Conservation (phyloP, 1,284 basidiomycete species). For the Heliocybe sulcata region DNA sequence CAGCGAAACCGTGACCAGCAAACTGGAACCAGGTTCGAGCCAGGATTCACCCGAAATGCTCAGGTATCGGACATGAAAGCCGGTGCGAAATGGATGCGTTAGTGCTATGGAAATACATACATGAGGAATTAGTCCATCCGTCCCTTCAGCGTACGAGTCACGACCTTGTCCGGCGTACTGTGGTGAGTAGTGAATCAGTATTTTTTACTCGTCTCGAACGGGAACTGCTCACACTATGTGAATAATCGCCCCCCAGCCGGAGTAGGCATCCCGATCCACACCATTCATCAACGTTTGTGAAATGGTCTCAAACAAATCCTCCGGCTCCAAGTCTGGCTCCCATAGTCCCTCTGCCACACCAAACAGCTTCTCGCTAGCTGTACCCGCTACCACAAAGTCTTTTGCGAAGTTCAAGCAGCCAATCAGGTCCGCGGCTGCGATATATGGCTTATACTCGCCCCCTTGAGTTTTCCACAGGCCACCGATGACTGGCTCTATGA, state of each 20-base stretch:
- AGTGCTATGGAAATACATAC: constrained; percentile 2
- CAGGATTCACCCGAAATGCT: too few species aligned
- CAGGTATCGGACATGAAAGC: background rate
- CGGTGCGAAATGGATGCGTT: background rate
- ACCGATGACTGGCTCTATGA: constrained; percentile 95
- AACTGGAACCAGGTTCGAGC: too few species aligned
- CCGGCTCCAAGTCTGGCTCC: constrained; percentile 95
- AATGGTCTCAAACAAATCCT: constrained; percentile 98
- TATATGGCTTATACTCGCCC: constrained; percentile 83
- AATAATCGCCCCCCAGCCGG: constrained; percentile 95
- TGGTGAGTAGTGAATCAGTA: background rate
- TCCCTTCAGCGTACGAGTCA: constrained; percentile 81
- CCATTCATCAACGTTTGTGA: constrained; percentile 95
- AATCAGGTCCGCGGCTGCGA: constrained; percentile 94
- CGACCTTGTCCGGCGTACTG: constrained; percentile 83
- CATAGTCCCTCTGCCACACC: constrained; percentile 98
- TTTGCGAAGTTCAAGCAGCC: constrained; percentile 94
- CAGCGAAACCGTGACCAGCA: too few species aligned
- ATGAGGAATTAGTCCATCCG: constrained; percentile 72
- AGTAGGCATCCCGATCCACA: constrained; percentile 93
- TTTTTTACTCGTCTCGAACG: constrained; percentile 1
- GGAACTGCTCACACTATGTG: constrained; percentile 81
- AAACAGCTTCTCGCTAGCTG: constrained; percentile 89
- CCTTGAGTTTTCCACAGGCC: constrained; percentile 76
- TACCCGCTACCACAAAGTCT: constrained; percentile 97